Percentiles rank a stretch among this genome's conserved stretches.
Conservation (phyloP, 495 filamentous ascomycete genomes). For the Penicillium argentinense region DNA sequence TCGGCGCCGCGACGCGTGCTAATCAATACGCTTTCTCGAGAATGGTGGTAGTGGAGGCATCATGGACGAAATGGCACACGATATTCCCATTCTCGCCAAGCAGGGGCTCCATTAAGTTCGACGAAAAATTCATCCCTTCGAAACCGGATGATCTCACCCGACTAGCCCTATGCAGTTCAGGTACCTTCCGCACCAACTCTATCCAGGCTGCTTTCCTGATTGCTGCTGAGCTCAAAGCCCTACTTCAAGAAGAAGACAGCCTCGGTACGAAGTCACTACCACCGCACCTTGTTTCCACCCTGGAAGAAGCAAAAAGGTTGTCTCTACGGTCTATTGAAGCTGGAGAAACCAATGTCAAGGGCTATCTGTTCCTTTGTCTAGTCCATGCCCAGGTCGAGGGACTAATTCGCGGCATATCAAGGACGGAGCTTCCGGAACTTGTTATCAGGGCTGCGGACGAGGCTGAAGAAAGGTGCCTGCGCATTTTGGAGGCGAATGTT, state of each 20-base stretch:
- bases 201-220: constrained; percentile 45
- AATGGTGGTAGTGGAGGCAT: constrained; percentile 44
- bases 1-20: constrained; percentile 33
- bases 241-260: constrained; percentile 51
- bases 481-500: constrained; percentile 30
- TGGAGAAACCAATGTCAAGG: constrained; percentile 61
- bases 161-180: constrained; percentile 44
- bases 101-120: constrained; percentile 11
- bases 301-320: constrained; percentile 49
- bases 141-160: constrained; percentile 39
- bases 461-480: constrained; percentile 27
- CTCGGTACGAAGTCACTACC: constrained; percentile 43
- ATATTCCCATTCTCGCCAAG: constrained; percentile 34
- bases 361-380: constrained; percentile 43
- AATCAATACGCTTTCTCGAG: constrained; percentile 50
- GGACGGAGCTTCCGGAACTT: constrained; percentile 26
- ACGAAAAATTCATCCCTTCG: constrained; percentile 7
- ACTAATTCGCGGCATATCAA: constrained; percentile 33
- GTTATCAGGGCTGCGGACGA: constrained; percentile 42
- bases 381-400: constrained; percentile 46
- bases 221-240: constrained; percentile 46
- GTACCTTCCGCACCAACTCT: constrained; percentile 44
- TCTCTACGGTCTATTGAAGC: constrained; percentile 37
- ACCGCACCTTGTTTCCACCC: constrained; percentile 45
- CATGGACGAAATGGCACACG: constrained; percentile 49